A percentile compares a stretch with the other conserved stretches of the same genome.
Evolutionary conservation across 2,329 filamentous ascomycete species (phyloP).

Genomic region (Fusarium sp.): DNA sequence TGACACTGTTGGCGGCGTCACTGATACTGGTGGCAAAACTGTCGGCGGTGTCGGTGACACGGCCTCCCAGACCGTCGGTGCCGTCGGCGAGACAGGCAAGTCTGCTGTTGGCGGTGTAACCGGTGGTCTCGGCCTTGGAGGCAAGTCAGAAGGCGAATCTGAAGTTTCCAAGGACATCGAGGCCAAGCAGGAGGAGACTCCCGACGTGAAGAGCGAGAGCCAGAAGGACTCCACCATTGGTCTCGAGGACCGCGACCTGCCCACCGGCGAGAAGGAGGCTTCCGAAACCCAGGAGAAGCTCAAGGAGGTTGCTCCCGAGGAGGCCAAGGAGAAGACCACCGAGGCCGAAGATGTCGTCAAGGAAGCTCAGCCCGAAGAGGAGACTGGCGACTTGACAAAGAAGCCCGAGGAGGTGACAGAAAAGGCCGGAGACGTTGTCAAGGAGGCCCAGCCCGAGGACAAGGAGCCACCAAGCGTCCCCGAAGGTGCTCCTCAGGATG

Average conservation of each 20-base stretch:
- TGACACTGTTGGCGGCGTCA: conserved; percentile 19
- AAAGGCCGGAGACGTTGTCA: conserved; percentile 11
- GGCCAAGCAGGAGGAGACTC: conserved; percentile 30
- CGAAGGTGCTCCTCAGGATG: conserved; percentile 20
- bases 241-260: conserved; percentile 34
- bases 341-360: conserved; percentile 35
- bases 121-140: conserved; percentile 28
- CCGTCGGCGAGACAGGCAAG: conserved; percentile 17
- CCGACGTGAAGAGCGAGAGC: conserved; percentile 23
- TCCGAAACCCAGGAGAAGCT: conserved; percentile 31
- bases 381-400: conserved; percentile 27
- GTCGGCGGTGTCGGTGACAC: conserved; percentile 8
- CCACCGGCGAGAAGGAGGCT: conserved; percentile 9
- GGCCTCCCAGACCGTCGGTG: conserved; percentile 13
- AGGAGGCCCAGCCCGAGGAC: conserved; percentile 11
- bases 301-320: conserved; percentile 31
- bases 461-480: conserved; percentile 28
- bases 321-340: conserved; percentile 23
- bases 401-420: conserved; percentile 26
- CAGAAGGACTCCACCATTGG: conserved; percentile 24
- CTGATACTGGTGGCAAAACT: conserved; percentile 17
- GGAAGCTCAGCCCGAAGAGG: conserved; percentile 15
- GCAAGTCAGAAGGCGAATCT: conserved; percentile 27
- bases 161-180: conserved; percentile 28
- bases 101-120: conserved; percentile 33